Evolutionary conservation across 306 rosid species (phyloP).

Genomic region (Fagus crenata): DNA sequence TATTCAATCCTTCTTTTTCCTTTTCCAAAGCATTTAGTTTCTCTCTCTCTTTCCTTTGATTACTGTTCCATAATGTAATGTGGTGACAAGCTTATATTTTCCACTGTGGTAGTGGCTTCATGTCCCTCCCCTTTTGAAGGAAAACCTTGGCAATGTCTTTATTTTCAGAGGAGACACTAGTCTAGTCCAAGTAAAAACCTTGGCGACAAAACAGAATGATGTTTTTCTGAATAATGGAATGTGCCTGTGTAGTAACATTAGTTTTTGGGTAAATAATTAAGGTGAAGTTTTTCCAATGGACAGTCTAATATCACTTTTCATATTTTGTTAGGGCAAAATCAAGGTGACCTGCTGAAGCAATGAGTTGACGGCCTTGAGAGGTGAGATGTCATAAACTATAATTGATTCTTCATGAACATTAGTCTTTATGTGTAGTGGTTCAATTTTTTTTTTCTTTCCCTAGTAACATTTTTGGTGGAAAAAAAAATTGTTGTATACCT

Average conservation of each 20-base stretch:
- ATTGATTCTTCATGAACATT: not conserved
- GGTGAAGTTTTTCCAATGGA: slow-evolving; percentile 11
- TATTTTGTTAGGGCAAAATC: slow-evolving; percentile 57
- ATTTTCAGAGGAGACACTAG: not conserved
- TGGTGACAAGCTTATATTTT: not conserved
- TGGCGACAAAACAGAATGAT: not conserved
- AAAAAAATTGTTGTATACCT: not conserved
- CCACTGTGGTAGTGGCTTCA: not conserved
- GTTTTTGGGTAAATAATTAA: not conserved
- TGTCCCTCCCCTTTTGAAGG: not conserved
- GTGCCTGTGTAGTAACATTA: slow-evolving; percentile 9
- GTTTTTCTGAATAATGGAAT: not conserved
- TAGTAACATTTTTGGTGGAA: not conserved
- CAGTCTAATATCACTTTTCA: slow-evolving; percentile 24
- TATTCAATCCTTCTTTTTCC: not conserved
- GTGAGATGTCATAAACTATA: slow-evolving; percentile 30
- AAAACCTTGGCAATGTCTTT: not conserved
- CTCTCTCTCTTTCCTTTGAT: not conserved
- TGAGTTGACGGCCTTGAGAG: slow-evolving; percentile 40
- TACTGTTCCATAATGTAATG: not conserved
- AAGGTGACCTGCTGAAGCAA: slow-evolving; percentile 45
- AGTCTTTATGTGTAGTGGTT: not conserved
- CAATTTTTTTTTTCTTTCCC: not conserved
- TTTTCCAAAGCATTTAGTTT: not conserved
- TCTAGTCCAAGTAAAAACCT: not conserved